These are phyloP conservation scores for Lumnitzera racemosa DNA, from an alignment of 345 rosid species.

Conservation along the genomic window DNA sequence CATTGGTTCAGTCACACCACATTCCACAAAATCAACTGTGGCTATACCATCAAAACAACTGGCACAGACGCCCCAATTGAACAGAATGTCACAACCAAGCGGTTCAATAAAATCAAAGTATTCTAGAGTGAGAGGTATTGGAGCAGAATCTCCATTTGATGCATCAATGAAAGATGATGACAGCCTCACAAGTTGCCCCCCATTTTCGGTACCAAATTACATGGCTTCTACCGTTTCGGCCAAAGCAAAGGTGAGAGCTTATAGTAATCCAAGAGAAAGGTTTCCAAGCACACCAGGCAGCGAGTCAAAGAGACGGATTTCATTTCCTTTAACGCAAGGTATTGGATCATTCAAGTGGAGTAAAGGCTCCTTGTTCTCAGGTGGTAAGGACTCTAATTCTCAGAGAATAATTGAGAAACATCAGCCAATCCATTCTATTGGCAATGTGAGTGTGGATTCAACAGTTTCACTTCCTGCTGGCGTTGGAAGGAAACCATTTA, in stretches of 20 bases:
- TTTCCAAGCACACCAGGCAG: slow-evolving; percentile 50
- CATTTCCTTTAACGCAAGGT: slow-evolving; percentile 67
- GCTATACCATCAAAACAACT: slow-evolving; percentile 29
- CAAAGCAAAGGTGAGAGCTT: slow-evolving; percentile 70
- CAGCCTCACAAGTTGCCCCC: slow-evolving; percentile 86
- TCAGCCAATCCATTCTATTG: slow-evolving; percentile 16
- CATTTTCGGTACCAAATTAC: slow-evolving; percentile 82
- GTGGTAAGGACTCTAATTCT: slow-evolving; percentile 39
- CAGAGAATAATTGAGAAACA: slow-evolving; percentile 24
- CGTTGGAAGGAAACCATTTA: slow-evolving; percentile 76
- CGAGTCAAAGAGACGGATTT: slow-evolving; percentile 62
- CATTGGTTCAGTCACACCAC: slow-evolving; percentile 64
- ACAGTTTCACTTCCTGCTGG: slow-evolving; percentile 78
- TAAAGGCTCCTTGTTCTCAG: slow-evolving; percentile 27
- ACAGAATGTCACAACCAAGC: slow-evolving; percentile 22
- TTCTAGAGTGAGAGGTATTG: slow-evolving; percentile 50
- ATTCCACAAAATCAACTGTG: slow-evolving; percentile 61
- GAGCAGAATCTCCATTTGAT: slow-evolving; percentile 47
- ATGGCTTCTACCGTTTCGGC: slow-evolving; percentile 81
- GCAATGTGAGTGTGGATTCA: slow-evolving; percentile 63
- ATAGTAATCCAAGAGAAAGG: slow-evolving; percentile 69
- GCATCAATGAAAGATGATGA: slow-evolving; percentile 78
- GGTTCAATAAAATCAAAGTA: slow-evolving; percentile 32
- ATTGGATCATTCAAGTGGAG: slow-evolving; percentile 76
- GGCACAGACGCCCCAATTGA: slow-evolving; percentile 39